These are phyloP conservation scores for Taphrina flavorubra DNA, from an alignment of 1,139 yeast species.

Conservation along the genomic window DNA sequence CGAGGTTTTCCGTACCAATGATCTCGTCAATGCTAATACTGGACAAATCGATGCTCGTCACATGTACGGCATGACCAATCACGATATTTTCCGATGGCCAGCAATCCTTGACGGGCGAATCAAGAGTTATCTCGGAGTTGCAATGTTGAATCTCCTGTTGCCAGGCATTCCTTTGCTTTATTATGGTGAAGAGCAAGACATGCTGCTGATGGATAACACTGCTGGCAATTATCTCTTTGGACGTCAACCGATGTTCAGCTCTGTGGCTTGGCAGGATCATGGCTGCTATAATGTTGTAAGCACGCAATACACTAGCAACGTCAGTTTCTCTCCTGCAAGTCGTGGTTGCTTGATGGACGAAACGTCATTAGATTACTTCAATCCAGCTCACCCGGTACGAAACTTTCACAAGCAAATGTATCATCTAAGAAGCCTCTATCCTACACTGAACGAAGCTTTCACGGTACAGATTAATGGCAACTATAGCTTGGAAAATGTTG, in stretches of 20 bases:
- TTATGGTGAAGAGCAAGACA: slow-evolving; percentile 42
- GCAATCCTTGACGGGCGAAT: slow-evolving; percentile 34
- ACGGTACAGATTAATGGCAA: slow-evolving; percentile 29
- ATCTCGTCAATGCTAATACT: slow-evolving; percentile 41
- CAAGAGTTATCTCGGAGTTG: slow-evolving; percentile 33
- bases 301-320: slow-evolving; percentile 31
- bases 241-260: slow-evolving; percentile 41
- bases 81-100: slow-evolving; percentile 43
- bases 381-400: slow-evolving; percentile 35
- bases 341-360: slow-evolving; percentile 37
- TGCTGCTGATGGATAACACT: slow-evolving; percentile 37
- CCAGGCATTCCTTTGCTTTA: slow-evolving; percentile 41
- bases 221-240: slow-evolving; percentile 41
- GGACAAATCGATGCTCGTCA: slow-evolving; percentile 40
- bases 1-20: slow-evolving; percentile 38
- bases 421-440: slow-evolving; percentile 32
- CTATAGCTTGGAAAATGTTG: slow-evolving; percentile 21
- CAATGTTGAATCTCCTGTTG: slow-evolving; percentile 28
- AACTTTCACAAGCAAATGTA: slow-evolving; percentile 34
- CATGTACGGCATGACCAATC: slow-evolving; percentile 42
- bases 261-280: slow-evolving; percentile 41
- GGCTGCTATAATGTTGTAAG: slow-evolving; percentile 40
- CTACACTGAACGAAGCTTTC: slow-evolving; percentile 34
- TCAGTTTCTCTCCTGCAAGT: slow-evolving; percentile 33
- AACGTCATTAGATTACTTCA: slow-evolving; percentile 35